phyloP scores from a whole-genome alignment of 2,329 filamentous ascomycete genomes.

The Aspergillus pseudotamarii region DNA sequence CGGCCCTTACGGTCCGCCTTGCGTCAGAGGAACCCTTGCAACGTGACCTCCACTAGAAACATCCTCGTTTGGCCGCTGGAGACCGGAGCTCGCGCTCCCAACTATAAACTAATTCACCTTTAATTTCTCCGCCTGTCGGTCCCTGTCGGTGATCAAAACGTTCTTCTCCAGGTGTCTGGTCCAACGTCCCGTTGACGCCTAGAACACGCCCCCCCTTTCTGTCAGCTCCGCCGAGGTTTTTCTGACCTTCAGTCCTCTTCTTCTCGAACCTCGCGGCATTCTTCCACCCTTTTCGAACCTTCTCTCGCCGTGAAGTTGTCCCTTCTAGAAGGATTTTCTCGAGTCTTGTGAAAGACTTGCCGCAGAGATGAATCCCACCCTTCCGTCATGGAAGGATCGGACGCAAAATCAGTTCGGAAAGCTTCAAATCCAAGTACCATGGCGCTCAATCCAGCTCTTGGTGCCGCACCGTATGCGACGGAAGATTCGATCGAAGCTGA shows the following conservation, averaged over 20 bases:
- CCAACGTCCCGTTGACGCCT: slow-evolving; percentile 21
- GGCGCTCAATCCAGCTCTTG: slow-evolving; percentile 52
- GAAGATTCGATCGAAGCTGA: slow-evolving; percentile 69
- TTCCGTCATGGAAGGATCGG: slow-evolving; percentile 52
- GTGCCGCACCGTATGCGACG: slow-evolving; percentile 68
- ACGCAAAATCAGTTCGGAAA: slow-evolving; percentile 48
- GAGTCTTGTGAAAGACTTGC: slow-evolving; percentile 26
- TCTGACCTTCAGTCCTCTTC: slow-evolving; percentile 4
- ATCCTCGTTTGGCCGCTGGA: slow-evolving; percentile 29
- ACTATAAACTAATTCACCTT: slow-evolving; percentile 14
- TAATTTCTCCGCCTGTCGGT: slow-evolving; percentile 19
- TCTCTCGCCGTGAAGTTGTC: not conserved
- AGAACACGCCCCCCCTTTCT: slow-evolving; percentile 21
- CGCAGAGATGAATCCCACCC: slow-evolving; percentile 38
- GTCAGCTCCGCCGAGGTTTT: slow-evolving; percentile 13
- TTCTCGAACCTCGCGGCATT: not conserved
- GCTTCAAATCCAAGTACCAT: slow-evolving; percentile 50
- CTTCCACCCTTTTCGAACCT: not conserved
- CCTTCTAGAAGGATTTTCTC: slow-evolving; percentile 14
- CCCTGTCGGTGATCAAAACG: slow-evolving; percentile 20
- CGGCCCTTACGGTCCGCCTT: slow-evolving; percentile 31
- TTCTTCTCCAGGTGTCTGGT: slow-evolving; percentile 9
- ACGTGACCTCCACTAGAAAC: slow-evolving; percentile 29
- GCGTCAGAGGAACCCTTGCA: slow-evolving; percentile 33
- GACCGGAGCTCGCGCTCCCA: slow-evolving; percentile 23